A percentile compares a stretch with the other conserved stretches of the same genome.
phyloP scores from a whole-genome alignment of 352 stramenopile genomes.

The Globisporangium parvum region DNA sequence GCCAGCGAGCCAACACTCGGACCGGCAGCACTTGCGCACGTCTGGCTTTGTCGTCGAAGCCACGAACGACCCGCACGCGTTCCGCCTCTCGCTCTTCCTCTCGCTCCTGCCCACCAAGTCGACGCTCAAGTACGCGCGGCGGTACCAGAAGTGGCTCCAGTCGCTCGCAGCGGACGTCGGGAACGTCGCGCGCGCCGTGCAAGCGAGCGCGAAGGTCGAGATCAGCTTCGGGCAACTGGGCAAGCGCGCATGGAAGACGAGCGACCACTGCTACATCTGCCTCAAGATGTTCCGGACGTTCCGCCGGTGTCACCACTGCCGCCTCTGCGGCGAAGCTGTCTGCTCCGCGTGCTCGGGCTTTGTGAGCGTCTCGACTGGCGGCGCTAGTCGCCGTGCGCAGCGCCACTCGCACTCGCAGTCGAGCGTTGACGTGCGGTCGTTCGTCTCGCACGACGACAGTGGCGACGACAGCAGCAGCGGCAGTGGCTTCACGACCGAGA shows the following conservation, averaged over 20 bases:
- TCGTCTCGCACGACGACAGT: slow-evolving; percentile 11
- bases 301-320: slow-evolving; percentile 58
- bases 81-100: slow-evolving; percentile 49
- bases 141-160: slow-evolving; percentile 60
- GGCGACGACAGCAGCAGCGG: slow-evolving; percentile 8
- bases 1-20: slow-evolving; percentile 34
- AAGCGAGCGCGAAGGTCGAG: slow-evolving; percentile 14
- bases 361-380: slow-evolving; percentile 16
- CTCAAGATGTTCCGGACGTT: slow-evolving; percentile 64
- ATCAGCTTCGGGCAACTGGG: slow-evolving; percentile 17
- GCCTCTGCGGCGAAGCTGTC: slow-evolving; percentile 59
- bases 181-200: slow-evolving; percentile 30
- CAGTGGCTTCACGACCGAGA: slow-evolving; percentile 22
- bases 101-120: slow-evolving; percentile 45
- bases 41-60: slow-evolving; percentile 63
- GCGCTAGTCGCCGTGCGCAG: slow-evolving; percentile 2
- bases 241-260: slow-evolving; percentile 50
- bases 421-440: slow-evolving; percentile 14
- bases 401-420: slow-evolving; percentile 10
- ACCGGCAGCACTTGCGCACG: slow-evolving; percentile 51
- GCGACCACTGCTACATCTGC: slow-evolving; percentile 52
- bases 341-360: slow-evolving; percentile 62
- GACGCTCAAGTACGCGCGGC: slow-evolving; percentile 36
- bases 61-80: slow-evolving; percentile 25
- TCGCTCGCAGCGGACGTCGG: slow-evolving; percentile 23